Evolutionary conservation across 2,329 filamentous ascomycete species (phyloP).

Genomic region (Pseudogymnoascus sp.): DNA sequence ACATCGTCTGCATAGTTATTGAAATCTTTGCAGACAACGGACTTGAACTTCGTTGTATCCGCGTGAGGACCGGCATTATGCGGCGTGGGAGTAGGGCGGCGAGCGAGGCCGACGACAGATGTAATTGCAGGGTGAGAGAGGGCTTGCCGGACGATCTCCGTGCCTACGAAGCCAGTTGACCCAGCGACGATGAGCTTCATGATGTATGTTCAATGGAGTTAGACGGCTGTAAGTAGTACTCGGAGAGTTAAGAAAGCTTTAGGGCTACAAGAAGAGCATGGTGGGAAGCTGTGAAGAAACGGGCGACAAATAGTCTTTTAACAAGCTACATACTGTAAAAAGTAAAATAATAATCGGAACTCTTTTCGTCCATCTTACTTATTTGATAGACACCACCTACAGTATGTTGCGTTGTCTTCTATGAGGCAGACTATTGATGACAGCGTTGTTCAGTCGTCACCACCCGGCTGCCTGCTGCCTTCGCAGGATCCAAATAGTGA

Average conservation of each 20-base stretch:
- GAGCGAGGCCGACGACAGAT: conserved; percentile 23
- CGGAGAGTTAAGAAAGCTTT: background rate
- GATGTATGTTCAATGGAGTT: no score
- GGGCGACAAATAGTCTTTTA: background rate
- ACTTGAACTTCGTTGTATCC: conserved; percentile 25
- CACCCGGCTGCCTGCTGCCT: background rate
- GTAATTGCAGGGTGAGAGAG: conserved; percentile 22
- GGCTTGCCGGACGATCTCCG: no score
- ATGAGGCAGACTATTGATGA: background rate
- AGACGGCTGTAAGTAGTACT: no score
- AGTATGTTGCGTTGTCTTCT: background rate
- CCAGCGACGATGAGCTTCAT: no score
- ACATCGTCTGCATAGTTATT: conserved; percentile 25
- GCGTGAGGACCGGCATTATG: background rate
- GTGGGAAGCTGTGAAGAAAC: background rate
- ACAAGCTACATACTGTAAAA: background rate
- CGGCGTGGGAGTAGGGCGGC: conserved; percentile 15
- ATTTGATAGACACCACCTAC: background rate
- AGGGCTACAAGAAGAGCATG: background rate
- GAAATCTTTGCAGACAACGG: conserved; percentile 25
- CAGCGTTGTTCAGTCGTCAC: background rate
- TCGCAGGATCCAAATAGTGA: background rate
- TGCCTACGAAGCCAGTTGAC: no score
- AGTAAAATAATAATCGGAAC: no score
- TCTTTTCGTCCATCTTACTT: no score